Evolutionary conservation across 768 basidiomycete species (phyloP).

Genomic region (Russula vinacea): DNA sequence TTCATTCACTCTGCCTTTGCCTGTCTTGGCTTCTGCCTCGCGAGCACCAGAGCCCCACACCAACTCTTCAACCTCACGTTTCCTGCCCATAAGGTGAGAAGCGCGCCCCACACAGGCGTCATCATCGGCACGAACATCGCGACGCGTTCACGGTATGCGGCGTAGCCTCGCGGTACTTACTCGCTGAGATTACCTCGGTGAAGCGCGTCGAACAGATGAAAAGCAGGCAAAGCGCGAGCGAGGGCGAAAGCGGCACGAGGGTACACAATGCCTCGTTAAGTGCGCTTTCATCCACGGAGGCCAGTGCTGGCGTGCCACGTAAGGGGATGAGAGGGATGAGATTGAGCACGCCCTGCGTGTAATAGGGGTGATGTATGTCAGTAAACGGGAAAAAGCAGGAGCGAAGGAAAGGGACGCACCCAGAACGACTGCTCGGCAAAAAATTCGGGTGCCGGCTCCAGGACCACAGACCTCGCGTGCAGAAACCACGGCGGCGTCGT

Average conservation of each 20-base stretch:
- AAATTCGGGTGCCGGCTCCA: slow-evolving; percentile 93
- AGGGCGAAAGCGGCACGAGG: slow-evolving; percentile 48
- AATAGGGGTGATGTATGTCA: neutral
- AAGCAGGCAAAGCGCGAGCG: slow-evolving; percentile 59
- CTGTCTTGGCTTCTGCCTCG: slow-evolving; percentile 32
- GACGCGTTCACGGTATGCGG: slow-evolving; percentile 71
- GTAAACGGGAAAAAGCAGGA: neutral
- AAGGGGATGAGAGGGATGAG: slow-evolving; percentile 59
- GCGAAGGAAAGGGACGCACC: slow-evolving; percentile 40
- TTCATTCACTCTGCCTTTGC: slow-evolving; percentile 26
- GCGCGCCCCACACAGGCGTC: slow-evolving; percentile 46
- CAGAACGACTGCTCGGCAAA: slow-evolving; percentile 86
- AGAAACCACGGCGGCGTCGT: slow-evolving; percentile 78
- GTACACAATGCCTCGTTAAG: slow-evolving; percentile 32
- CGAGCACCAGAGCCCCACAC: slow-evolving; percentile 41
- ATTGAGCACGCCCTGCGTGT: slow-evolving; percentile 59
- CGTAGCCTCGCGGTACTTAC: slow-evolving; percentile 72
- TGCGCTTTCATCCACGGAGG: slow-evolving; percentile 31
- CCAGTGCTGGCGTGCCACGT: slow-evolving; percentile 23
- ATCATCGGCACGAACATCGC: slow-evolving; percentile 66
- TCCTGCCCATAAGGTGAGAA: slow-evolving; percentile 42
- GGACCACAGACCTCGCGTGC: slow-evolving; percentile 80
- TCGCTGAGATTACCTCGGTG: slow-evolving; percentile 73
- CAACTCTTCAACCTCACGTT: slow-evolving; percentile 39
- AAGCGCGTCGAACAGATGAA: slow-evolving; percentile 76